These are phyloP conservation scores for Nidula niveotomentosa DNA, from an alignment of 1,284 basidiomycete genomes.

Conservation along the genomic window DNA sequence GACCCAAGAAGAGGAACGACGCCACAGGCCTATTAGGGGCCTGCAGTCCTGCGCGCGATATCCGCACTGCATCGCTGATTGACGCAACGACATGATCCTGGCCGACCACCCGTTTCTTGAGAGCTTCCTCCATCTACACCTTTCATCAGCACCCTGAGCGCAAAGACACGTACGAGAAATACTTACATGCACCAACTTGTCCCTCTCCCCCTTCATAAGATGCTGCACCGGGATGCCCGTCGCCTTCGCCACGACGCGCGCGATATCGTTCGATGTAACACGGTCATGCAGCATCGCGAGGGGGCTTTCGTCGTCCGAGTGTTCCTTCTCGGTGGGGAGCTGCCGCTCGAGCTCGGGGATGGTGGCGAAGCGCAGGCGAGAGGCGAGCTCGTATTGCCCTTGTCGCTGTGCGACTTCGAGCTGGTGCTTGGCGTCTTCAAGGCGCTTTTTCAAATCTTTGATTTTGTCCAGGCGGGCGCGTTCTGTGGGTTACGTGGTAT, in stretches of 20 bases:
- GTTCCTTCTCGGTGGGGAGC: slow-evolving; percentile 66
- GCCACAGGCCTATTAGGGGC: slow-evolving; percentile 87
- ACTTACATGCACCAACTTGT: slow-evolving; percentile 86
- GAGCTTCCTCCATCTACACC: slow-evolving; percentile 79
- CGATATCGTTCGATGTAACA: slow-evolving; percentile 88
- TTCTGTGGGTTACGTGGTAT: slow-evolving; percentile 40
- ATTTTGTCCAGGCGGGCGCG: slow-evolving; percentile 74
- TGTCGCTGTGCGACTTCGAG: slow-evolving; percentile 87
- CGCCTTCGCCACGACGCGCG: slow-evolving; percentile 84
- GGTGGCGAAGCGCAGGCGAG: slow-evolving; percentile 77
- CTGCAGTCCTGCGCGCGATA: slow-evolving; percentile 89
- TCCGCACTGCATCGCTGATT: slow-evolving; percentile 86
- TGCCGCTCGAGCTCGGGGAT: slow-evolving; percentile 82
- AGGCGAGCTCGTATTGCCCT: slow-evolving; percentile 82
- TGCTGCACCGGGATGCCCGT: slow-evolving; percentile 94
- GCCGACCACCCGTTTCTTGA: slow-evolving; percentile 80
- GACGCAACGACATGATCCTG: slow-evolving; percentile 84
- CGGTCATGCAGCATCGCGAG: slow-evolving; percentile 80
- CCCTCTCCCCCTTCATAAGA: slow-evolving; percentile 85
- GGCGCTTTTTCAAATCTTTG: slow-evolving; percentile 75
- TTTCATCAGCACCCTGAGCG: background rate
- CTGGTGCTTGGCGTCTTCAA: slow-evolving; percentile 86
- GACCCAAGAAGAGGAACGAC: slow-evolving; percentile 89
- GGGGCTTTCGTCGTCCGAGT: slow-evolving; percentile 39
- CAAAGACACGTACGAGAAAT: slow-evolving; percentile 1